Evolutionary conservation across 2,329 filamentous ascomycete genomes (phyloP), one percentile per base, ranked within the genome.

Genomic region (Botrytis medusae): DNA sequence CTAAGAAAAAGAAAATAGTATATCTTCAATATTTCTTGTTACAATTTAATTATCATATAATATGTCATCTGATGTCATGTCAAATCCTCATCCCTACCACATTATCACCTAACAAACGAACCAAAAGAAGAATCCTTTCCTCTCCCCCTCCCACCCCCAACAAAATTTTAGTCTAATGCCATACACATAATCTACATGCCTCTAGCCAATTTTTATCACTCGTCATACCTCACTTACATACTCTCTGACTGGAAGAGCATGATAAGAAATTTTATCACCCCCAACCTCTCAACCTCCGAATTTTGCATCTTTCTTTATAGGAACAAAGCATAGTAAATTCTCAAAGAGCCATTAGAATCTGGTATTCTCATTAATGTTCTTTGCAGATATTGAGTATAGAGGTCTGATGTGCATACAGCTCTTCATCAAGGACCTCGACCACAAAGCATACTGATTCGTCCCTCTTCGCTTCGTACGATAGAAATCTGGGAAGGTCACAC

Each of bases 401-500:
- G 2, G 20, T 4, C 8, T 18, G 20, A 37, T 46, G 18, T 48
- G 20, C 22, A 37, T 51, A 44, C 7, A 14, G 1, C 6, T 67
- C 34, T 37, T 51, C 34, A 16, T 37, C 25, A 37, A 12, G 32
- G 14, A 67, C 25, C 18, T 67, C 3, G 9, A n/a, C 1, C 34
- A 67, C 9, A 32, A 67, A 4, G 14, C 2, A 51, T n/a, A 22
- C 42, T 25, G 37, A 4, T 12, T 25, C 7, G 1, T 4, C 2
- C 12, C 7, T 37, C 0, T 4, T n/a, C 29, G 16, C 0, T 4
- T n/a, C 29, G 16, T 18, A 1, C 1, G 8, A 37, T n/a, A 2
- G 14, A 8, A 18, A 10, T n/a, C 9, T 14, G 32, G 12, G 14
- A 14, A 67, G 9, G 2, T 42, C 60, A n/a, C 25, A 65, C 32